Conservation (phyloP, 2,329 filamentous ascomycete species). For the Penicillium brasilianum region DNA sequence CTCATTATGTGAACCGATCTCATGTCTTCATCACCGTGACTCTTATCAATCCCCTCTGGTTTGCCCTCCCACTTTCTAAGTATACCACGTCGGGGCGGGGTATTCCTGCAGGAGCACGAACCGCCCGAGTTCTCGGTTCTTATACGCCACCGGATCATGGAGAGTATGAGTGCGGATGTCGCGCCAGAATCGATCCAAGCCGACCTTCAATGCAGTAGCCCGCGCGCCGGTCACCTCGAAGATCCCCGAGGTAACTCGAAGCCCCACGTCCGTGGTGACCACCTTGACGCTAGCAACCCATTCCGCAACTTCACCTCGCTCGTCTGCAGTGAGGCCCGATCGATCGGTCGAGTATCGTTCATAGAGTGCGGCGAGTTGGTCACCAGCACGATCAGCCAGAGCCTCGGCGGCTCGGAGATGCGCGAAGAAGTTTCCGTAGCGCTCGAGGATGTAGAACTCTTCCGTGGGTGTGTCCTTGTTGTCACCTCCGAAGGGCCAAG, state of each 20-base stretch:
- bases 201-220: slow-evolving; percentile 62
- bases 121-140: slow-evolving; percentile 66
- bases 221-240: slow-evolving; percentile 68
- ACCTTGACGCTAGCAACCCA: slow-evolving; percentile 68
- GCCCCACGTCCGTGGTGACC: slow-evolving; percentile 63
- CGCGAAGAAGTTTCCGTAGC: slow-evolving; percentile 68
- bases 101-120: slow-evolving; percentile 62
- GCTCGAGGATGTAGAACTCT: slow-evolving; percentile 68
- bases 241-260: slow-evolving; percentile 64
- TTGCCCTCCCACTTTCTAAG: slow-evolving; percentile 47
- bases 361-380: slow-evolving; percentile 56
- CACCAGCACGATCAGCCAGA: slow-evolving; percentile 62
- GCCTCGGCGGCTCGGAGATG: slow-evolving; percentile 65
- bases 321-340: slow-evolving; percentile 52
- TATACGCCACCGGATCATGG: slow-evolving; percentile 71
- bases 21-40: background rate
- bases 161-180: slow-evolving; percentile 69
- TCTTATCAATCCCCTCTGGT: background rate
- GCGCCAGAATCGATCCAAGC: slow-evolving; percentile 69
- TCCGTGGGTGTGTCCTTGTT: slow-evolving; percentile 64
- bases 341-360: slow-evolving; percentile 48
- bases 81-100: slow-evolving; percentile 67
- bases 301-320: slow-evolving; percentile 66
- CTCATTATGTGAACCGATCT: background rate
- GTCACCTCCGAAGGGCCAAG: slow-evolving; percentile 69